These are phyloP conservation scores for Teratosphaeria gauchensis DNA, from an alignment of 2,329 filamentous ascomycete genomes.

Conservation along the genomic window DNA sequence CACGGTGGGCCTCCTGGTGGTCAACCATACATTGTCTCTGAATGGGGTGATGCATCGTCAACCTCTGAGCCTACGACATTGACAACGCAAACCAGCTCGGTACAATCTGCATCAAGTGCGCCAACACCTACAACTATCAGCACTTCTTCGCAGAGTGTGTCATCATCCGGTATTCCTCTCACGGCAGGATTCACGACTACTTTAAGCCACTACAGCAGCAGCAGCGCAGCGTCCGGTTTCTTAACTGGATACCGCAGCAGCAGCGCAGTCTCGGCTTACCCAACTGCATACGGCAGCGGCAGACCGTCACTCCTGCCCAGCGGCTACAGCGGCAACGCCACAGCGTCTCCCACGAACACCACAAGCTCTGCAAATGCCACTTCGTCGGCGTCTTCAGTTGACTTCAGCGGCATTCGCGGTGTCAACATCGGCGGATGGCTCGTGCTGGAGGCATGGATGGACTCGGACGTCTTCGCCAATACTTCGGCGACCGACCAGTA, in stretches of 20 bases:
- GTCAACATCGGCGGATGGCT: slow-evolving; percentile 31
- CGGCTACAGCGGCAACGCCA: background rate
- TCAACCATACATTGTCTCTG: background rate
- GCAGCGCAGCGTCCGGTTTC: background rate
- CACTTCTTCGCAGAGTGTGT: background rate
- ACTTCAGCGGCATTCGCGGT: slow-evolving; percentile 17
- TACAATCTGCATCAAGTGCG: background rate
- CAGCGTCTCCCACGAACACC: background rate
- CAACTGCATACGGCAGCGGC: background rate
- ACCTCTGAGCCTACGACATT: background rate
- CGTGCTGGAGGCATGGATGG: slow-evolving; percentile 30
- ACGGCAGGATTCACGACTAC: too few relatives aligned
- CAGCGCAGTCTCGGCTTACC: background rate
- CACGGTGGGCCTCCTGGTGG: background rate
- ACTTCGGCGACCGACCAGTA: slow-evolving; percentile 28
- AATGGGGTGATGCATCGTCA: background rate
- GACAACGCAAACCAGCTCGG: background rate
- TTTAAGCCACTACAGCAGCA: background rate
- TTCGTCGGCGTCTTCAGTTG: background rate
- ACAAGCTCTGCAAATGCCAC: background rate
- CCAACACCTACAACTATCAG: background rate
- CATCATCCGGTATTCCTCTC: too few relatives aligned
- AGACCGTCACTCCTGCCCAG: background rate
- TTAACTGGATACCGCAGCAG: background rate
- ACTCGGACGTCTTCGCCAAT: slow-evolving; percentile 25